phyloP scores from a whole-genome alignment of 2,329 filamentous ascomycete species.

The Mycosphaerella sp. region DNA sequence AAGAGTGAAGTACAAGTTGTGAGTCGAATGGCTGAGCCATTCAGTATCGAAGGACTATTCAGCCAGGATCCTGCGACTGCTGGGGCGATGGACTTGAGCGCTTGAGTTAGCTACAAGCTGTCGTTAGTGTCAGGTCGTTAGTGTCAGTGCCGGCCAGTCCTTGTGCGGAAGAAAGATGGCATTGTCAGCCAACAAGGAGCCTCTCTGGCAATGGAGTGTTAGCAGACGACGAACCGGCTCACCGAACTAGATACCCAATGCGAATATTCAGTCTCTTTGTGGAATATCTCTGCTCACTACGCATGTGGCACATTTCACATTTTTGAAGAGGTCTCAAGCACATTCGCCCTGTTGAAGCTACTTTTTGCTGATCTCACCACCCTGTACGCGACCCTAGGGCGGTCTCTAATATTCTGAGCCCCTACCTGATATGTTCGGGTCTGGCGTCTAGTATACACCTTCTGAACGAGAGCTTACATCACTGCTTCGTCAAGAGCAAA shows the following conservation, averaged over 20 bases:
- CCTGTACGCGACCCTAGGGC: too few species aligned
- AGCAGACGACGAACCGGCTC: background rate
- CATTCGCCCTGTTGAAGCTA: too few species aligned
- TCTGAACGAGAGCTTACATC: background rate
- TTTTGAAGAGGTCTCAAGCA: too few species aligned
- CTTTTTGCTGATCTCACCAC: too few species aligned
- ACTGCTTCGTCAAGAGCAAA: constrained; percentile 41
- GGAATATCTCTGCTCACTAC: background rate
- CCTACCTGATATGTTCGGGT: background rate
- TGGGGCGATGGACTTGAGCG: constrained; percentile 22
- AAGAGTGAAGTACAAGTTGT: constrained; percentile 80
- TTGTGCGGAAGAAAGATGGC: background rate
- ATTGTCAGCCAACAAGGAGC: background rate
- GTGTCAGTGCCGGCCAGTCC: too few species aligned
- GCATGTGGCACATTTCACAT: background rate
- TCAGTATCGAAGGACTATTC: constrained; percentile 90
- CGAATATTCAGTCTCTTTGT: background rate
- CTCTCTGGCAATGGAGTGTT: background rate
- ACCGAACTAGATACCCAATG: background rate
- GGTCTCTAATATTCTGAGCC: background rate
- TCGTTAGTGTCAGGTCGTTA: too few species aligned
- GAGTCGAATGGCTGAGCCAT: constrained; percentile 87
- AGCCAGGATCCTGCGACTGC: constrained; percentile 45
- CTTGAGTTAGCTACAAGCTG: constrained; percentile 3
- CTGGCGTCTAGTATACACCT: constrained; percentile 1